phyloP scores from a whole-genome alignment of 164 flowering plant genomes.

The Euptelea pleiosperma region DNA sequence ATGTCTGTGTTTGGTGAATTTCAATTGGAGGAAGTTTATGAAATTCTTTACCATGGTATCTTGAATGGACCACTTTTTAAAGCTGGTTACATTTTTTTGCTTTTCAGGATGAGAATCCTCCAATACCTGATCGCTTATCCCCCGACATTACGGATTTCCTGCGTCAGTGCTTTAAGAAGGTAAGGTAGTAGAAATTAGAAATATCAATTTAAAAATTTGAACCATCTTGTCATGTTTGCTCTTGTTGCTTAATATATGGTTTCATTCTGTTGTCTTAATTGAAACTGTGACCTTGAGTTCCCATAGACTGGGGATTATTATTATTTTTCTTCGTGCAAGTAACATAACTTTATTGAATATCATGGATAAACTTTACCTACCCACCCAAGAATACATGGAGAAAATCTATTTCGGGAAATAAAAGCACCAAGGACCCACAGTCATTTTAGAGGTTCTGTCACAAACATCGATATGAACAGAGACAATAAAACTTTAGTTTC shows the following conservation, averaged over 20 bases:
- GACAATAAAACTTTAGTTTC: too few relatives aligned
- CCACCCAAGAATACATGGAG: neutral
- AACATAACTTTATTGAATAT: neutral
- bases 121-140: conserved; percentile 90
- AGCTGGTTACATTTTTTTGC: conserved; percentile 7
- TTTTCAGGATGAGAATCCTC: conserved; percentile 92
- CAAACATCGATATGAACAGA: too few relatives aligned
- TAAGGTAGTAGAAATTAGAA: conserved; percentile 20
- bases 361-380: neutral
- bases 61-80: neutral
- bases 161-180: conserved; percentile 96
- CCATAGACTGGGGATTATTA: conserved; percentile 1
- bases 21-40: neutral
- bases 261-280: neutral
- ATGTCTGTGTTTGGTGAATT: neutral
- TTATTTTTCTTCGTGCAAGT: neutral
- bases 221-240: neutral
- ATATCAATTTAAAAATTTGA: too few relatives aligned
- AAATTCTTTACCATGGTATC: neutral
- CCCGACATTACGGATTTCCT: conserved; percentile 90
- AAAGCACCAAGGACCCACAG: too few relatives aligned
- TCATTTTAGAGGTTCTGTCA: too few relatives aligned
- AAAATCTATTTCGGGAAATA: too few relatives aligned
- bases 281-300: neutral
- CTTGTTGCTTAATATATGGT: neutral